These are phyloP conservation scores for Rhodosporidiobolus odoratus DNA, from an alignment of 768 basidiomycete species.

Conservation along the genomic window DNA sequence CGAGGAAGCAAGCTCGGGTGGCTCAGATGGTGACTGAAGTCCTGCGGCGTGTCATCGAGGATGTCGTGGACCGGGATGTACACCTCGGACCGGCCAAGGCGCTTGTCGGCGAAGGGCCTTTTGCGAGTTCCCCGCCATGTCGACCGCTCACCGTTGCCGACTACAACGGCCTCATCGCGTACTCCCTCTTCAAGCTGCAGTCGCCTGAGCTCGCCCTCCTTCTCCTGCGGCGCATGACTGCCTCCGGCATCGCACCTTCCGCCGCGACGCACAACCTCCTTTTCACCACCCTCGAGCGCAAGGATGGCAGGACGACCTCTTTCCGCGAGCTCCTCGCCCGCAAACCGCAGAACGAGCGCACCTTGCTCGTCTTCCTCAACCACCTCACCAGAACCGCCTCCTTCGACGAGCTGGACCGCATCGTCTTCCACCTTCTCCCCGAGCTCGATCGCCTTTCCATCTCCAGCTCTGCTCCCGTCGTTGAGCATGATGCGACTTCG, in stretches of 20 bases:
- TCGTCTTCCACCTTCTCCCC: slow-evolving; percentile 60
- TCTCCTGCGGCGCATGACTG: slow-evolving; percentile 21
- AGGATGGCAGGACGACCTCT: background rate
- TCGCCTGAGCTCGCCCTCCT: slow-evolving; percentile 30
- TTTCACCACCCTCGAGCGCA: background rate
- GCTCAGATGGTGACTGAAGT: slow-evolving; percentile 28
- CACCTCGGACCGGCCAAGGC: background rate
- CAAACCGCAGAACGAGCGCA: slow-evolving; percentile 43
- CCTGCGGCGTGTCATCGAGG: slow-evolving; percentile 21
- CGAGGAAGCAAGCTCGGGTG: slow-evolving; percentile 8
- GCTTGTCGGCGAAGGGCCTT: background rate
- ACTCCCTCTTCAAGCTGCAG: slow-evolving; percentile 18
- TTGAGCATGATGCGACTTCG: no score
- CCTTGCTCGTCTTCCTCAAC: slow-evolving; percentile 55
- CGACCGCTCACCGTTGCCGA: background rate
- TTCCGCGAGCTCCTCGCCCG: background rate
- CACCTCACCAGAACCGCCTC: slow-evolving; percentile 56
- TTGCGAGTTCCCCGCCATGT: background rate
- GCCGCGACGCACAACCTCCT: slow-evolving; percentile 28
- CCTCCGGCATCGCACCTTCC: slow-evolving; percentile 7
- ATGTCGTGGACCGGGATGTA: slow-evolving; percentile 5
- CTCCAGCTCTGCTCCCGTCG: background rate
- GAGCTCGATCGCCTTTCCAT: slow-evolving; percentile 21
- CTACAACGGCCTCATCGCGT: slow-evolving; percentile 30
- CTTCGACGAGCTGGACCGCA: slow-evolving; percentile 50